Conservation (phyloP, 306 rosid genomes). For the Lotus japonicus region DNA sequence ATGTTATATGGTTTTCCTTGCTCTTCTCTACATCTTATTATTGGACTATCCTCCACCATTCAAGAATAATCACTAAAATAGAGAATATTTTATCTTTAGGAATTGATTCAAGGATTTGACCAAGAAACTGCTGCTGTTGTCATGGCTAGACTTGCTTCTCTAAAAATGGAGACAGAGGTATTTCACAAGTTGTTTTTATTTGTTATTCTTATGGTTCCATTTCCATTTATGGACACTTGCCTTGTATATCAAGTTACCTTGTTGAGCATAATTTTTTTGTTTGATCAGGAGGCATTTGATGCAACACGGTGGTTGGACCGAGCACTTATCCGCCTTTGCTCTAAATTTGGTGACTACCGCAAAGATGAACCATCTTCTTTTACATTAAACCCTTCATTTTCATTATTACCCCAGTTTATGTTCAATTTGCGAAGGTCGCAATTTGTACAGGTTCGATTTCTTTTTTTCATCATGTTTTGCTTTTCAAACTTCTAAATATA, state of each 20-base stretch:
- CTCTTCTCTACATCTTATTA: no score
- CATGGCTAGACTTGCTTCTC: slow-evolving; percentile 71
- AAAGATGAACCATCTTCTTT: slow-evolving; percentile 86
- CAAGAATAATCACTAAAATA: neutral
- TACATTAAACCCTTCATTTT: slow-evolving; percentile 64
- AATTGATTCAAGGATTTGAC: slow-evolving; percentile 86
- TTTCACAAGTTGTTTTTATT: slow-evolving; percentile 1
- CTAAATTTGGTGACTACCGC: slow-evolving; percentile 84
- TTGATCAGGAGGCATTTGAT: slow-evolving; percentile 72
- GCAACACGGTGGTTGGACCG: slow-evolving; percentile 89
- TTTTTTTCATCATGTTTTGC: neutral
- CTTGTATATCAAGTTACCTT: neutral
- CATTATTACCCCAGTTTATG: slow-evolving; percentile 78
- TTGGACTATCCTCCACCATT: no score
- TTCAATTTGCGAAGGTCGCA: slow-evolving; percentile 82
- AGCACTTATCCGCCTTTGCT: slow-evolving; percentile 75
- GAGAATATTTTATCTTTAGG: slow-evolving; percentile 35
- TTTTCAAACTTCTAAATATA: neutral
- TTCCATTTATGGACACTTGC: neutral
- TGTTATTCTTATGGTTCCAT: neutral
- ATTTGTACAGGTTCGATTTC: slow-evolving; percentile 64
- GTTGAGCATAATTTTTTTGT: slow-evolving; percentile 2
- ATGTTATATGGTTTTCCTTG: no score
- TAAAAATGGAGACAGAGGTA: slow-evolving; percentile 93
- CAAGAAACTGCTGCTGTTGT: slow-evolving; percentile 94